phyloP scores from a whole-genome alignment of 106 monocot species.

The Dendrobium huoshanense region DNA sequence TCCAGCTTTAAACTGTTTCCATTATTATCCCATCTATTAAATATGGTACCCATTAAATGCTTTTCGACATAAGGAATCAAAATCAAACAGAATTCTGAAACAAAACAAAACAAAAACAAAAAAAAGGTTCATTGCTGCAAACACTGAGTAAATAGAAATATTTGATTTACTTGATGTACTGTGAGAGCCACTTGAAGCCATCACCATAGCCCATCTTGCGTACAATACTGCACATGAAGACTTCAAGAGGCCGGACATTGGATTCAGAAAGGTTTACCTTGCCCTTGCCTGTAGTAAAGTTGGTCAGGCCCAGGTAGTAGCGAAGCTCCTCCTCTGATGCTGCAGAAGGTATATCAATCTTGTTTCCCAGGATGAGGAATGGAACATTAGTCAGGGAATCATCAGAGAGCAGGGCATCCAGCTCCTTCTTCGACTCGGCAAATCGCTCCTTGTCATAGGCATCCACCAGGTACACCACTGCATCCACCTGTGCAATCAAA shows the following conservation, averaged over 20 bases:
- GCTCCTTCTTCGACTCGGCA: slow-evolving; percentile 15
- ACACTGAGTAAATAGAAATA: background rate
- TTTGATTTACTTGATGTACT: slow-evolving; percentile 7
- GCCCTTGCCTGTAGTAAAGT: slow-evolving; percentile 14
- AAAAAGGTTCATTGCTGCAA: background rate
- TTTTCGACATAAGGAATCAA: background rate
- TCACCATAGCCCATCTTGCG: slow-evolving; percentile 11
- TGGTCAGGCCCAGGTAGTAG: slow-evolving; percentile 8
- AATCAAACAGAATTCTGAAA: background rate
- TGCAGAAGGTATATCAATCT: slow-evolving; percentile 6
- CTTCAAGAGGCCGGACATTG: slow-evolving; percentile 6
- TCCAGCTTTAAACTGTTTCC: too few relatives aligned
- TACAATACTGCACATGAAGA: slow-evolving; percentile 8
- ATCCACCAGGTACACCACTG: slow-evolving; percentile 15
- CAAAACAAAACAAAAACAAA: too few relatives aligned
- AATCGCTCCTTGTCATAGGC: slow-evolving; percentile 17
- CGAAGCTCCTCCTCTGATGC: slow-evolving; percentile 15
- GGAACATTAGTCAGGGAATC: slow-evolving; percentile 12
- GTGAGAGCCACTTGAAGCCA: slow-evolving; percentile 10
- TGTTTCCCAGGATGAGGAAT: slow-evolving; percentile 10
- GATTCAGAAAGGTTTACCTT: slow-evolving; percentile 11
- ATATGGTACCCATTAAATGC: too few relatives aligned
- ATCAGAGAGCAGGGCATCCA: slow-evolving; percentile 13
- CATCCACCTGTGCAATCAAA: slow-evolving; percentile 1
- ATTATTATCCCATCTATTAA: too few relatives aligned